A percentile compares a stretch with the other conserved stretches of the same genome.
These are phyloP conservation scores for Spathaspora hagerdaliae DNA, from an alignment of 805 yeast species.

Conservation along the genomic window DNA sequence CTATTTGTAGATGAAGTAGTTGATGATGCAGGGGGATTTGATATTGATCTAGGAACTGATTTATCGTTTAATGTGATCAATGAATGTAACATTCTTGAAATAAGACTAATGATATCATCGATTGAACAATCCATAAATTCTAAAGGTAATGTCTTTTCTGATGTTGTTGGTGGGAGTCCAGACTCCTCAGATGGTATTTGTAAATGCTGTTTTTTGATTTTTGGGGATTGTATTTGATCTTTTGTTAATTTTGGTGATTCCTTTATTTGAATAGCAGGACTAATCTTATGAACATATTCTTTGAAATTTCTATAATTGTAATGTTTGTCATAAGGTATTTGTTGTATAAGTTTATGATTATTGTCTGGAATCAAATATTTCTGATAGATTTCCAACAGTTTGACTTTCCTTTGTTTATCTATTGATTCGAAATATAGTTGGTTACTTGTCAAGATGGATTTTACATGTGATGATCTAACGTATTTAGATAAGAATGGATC, in stretches of 20 bases:
- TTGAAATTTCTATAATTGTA: conserved; percentile 1
- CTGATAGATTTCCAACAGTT: conserved; percentile 19
- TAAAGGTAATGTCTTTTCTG: conserved; percentile 30
- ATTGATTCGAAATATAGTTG: conserved; percentile 16
- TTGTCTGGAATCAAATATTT: conserved; percentile 14
- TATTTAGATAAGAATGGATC: conserved; percentile 21
- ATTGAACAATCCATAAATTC: conserved; percentile 64
- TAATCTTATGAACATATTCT: not conserved
- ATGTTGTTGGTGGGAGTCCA: not conserved
- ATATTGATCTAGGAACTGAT: conserved; percentile 30
- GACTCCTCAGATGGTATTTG: not conserved
- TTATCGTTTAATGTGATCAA: conserved; percentile 73
- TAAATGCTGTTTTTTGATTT: not conserved
- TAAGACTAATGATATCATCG: conserved; percentile 64
- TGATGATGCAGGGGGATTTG: conserved; percentile 19
- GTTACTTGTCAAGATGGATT: conserved; percentile 12
- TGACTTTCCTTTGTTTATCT: conserved; percentile 14
- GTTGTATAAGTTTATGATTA: not conserved
- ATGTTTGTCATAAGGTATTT: conserved; percentile 1
- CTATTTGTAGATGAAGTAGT: conserved; percentile 14
- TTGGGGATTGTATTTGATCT: not conserved
- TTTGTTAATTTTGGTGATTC: not conserved
- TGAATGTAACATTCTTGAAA: conserved; percentile 76
- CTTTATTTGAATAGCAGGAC: not conserved
- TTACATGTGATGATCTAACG: conserved; percentile 13